Evolutionary conservation across 202 grass and related monocot species (phyloP).

Genomic region (Carex arenaria): DNA sequence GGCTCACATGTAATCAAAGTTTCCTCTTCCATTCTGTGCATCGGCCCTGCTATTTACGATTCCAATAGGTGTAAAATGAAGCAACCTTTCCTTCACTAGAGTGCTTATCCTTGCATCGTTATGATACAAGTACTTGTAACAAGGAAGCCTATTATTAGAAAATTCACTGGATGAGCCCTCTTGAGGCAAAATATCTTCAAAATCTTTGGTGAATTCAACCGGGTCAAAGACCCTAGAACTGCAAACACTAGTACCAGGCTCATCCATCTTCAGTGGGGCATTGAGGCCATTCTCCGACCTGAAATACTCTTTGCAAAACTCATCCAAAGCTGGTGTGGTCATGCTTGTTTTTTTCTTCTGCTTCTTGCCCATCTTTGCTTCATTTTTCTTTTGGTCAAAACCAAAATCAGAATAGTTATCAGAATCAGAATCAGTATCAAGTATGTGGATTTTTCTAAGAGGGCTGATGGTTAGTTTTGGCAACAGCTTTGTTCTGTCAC

Average conservation of each 20-base stretch:
- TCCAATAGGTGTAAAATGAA: slow-evolving; percentile 57
- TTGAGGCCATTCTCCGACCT: slow-evolving; percentile 32
- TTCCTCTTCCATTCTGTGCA: slow-evolving; percentile 33
- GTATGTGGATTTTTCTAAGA: slow-evolving; percentile 63
- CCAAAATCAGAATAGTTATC: slow-evolving; percentile 29
- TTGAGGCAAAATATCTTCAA: slow-evolving; percentile 33
- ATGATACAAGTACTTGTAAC: slow-evolving; percentile 64
- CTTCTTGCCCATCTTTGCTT: slow-evolving; percentile 23
- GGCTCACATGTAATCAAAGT: slow-evolving; percentile 48
- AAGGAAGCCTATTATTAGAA: slow-evolving; percentile 40
- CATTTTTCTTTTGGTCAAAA: slow-evolving; percentile 27
- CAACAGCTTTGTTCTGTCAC: slow-evolving; percentile 57
- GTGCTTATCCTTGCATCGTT: slow-evolving; percentile 46
- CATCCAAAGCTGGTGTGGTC: slow-evolving; percentile 70
- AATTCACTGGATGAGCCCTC: slow-evolving; percentile 28
- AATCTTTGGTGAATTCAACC: slow-evolving; percentile 24
- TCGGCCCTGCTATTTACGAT: slow-evolving; percentile 33
- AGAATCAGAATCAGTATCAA: slow-evolving; percentile 79
- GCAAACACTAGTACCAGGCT: slow-evolving; percentile 15
- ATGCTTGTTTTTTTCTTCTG: slow-evolving; percentile 32
- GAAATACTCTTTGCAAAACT: slow-evolving; percentile 88
- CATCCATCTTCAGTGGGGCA: slow-evolving; percentile 25
- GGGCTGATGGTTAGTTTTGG: slow-evolving; percentile 61
- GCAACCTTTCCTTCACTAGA: slow-evolving; percentile 49
- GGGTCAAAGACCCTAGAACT: slow-evolving; percentile 30